Evolutionary conservation across 371 early-diverging fungal genomes (phyloP).

Genomic region (Coemansia sp.): DNA sequence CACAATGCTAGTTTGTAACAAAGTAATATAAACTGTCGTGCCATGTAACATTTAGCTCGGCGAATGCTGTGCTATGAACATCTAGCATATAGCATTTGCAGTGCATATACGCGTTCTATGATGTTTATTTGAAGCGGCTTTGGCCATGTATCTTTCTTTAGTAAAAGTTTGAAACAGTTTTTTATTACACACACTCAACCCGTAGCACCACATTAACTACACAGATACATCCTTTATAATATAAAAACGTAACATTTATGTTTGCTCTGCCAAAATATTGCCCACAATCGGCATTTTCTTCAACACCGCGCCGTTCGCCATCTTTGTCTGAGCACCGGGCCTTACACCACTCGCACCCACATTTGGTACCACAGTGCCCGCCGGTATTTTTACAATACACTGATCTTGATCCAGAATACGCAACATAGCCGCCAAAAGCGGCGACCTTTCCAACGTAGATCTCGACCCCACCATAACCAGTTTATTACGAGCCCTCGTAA

Average conservation of each 20-base stretch:
- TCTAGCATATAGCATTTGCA: too few relatives aligned
- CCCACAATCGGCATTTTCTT: background rate
- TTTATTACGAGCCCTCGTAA: constrained; percentile 91
- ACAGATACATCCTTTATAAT: too few relatives aligned
- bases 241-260: background rate
- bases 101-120: too few relatives aligned
- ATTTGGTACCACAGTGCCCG: constrained; percentile 9
- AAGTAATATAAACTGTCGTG: too few relatives aligned
- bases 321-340: background rate
- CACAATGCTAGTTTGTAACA: too few relatives aligned
- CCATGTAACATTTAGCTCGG: too few relatives aligned
- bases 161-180: too few relatives aligned
- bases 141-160: too few relatives aligned
- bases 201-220: too few relatives aligned
- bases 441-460: constrained; percentile 61
- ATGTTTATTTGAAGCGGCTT: too few relatives aligned
- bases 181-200: too few relatives aligned
- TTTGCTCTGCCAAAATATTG: background rate
- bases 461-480: constrained; percentile 87
- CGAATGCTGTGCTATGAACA: too few relatives aligned
- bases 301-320: background rate
- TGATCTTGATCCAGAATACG: constrained; percentile 54
- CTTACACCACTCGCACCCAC: background rate
- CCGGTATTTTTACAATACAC: constrained; percentile 52
- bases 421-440: constrained; percentile 59